Base-by-base conservation (phyloP, 2,329 filamentous ascomycete genomes). In the Trichoderma semiorbis region DNA sequence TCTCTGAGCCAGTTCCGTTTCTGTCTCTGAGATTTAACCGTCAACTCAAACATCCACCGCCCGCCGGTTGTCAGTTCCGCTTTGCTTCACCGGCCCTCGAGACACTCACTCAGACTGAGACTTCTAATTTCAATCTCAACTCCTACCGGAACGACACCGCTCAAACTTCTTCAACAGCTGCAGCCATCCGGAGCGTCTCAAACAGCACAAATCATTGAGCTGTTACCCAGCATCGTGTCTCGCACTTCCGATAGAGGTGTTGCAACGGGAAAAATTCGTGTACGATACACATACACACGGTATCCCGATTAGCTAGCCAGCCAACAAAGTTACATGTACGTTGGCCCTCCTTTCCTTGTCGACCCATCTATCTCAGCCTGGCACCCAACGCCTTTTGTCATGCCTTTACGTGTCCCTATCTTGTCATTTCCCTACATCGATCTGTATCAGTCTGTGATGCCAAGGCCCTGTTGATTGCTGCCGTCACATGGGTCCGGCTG, bases 241-340 rank as follows among this genome's bases (percentile, higher is more conserved):
- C 36, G 34, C 21, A 60, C 21, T 57, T 21, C 66, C 26, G 36
- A 21, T 61, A 34, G 3, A n/a, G 8, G 66, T 69, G 36, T 34
- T 50, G 55, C 16, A n/a, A 50, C 43, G 21, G n/a, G 21, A 14
- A 24, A 47, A 53, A 53, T 32, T 26, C 36, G 65, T 47, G n/a
- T 69, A 69, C 53, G 65, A 69, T 69, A 69, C 55, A 66, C 63
- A 66, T 69, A 69, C 65, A 66, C 63, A 66, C 63, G 28, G 30
- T 2, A 6, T 36, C 32, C 55, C 55, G 26, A 24, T 24, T 30
- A 43, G 21, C 24, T 30, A 43, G 21, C 39, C 66, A 61, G 30
- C 39, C 55, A 47, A 43, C 16, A 43, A 43, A 69, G 26, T 61
- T 24, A 55, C 55, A 69, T 61, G 55, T 69, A 69, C 39, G 66